Evolutionary conservation across 2,329 filamentous ascomycete species (phyloP).

Genomic region (Lasiodiplodia sp.): DNA sequence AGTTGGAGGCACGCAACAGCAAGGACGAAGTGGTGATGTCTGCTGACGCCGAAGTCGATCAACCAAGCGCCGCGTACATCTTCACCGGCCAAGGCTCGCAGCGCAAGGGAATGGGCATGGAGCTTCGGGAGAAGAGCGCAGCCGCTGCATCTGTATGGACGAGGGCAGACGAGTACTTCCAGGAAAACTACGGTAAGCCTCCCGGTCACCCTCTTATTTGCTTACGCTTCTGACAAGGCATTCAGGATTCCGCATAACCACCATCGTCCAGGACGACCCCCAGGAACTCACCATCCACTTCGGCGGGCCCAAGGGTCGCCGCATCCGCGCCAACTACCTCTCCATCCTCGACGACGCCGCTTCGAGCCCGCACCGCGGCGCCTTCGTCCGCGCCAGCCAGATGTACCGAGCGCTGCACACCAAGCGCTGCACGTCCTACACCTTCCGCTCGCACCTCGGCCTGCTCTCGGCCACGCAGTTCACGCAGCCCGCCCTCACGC

Average conservation of each 20-base stretch:
- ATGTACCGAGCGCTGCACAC: slow-evolving; percentile 17
- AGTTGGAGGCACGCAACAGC: slow-evolving; percentile 43
- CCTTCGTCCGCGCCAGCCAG: slow-evolving; percentile 14
- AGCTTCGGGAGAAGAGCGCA: slow-evolving; percentile 45
- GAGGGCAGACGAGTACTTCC: slow-evolving; percentile 57
- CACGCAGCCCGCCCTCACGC: slow-evolving; percentile 35
- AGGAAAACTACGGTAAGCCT: slow-evolving; percentile 43
- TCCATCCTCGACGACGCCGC: slow-evolving; percentile 33
- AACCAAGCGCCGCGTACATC: slow-evolving; percentile 45
- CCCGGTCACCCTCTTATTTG: not conserved
- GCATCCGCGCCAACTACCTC: slow-evolving; percentile 47
- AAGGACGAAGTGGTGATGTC: slow-evolving; percentile 44
- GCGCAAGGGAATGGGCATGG: slow-evolving; percentile 52
- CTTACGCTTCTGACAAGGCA: not conserved
- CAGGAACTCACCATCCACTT: slow-evolving; percentile 50
- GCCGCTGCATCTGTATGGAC: slow-evolving; percentile 56
- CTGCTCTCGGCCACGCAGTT: slow-evolving; percentile 37
- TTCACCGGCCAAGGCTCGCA: slow-evolving; percentile 55
- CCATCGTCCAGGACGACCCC: slow-evolving; percentile 50
- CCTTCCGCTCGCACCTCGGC: slow-evolving; percentile 34
- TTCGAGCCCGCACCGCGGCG: slow-evolving; percentile 11
- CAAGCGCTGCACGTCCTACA: slow-evolving; percentile 33
- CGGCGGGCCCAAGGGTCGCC: slow-evolving; percentile 44
- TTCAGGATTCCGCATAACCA: slow-evolving; percentile 41
- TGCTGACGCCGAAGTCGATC: slow-evolving; percentile 43